Base-by-base conservation (phyloP, 441 rosid genomes). In the Jatropha podagrica region DNA sequence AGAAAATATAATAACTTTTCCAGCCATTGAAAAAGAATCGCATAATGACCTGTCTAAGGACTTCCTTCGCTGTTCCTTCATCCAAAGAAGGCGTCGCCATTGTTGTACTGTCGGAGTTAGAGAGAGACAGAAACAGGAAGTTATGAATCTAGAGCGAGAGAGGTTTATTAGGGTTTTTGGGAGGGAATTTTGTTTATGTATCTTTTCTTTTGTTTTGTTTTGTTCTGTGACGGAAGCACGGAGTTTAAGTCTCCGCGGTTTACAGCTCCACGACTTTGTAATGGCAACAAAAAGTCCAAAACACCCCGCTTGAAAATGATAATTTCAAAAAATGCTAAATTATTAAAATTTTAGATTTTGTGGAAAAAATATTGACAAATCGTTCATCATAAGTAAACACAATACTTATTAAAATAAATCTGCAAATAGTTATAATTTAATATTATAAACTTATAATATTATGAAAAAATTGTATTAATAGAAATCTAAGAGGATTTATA, bases 21-120 rank as follows among this genome's bases (percentile, higher is more conserved):
- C 12, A 59, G 26, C 42, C 12, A 69, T 58, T 46, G 41, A 32
- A 63, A 23, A 40, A 23, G 15, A 74, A 54, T 10, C 18, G 49
- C 5, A 13, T 51, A 60, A 5, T 49, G 13, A 92, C 99, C 97
- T 95, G 98, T 68, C 99, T 89, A 18, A 93, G 88, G 72, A 95
- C 95, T 8, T 85, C 86, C 81, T 90, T 87, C 18, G 89, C 81
- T 0, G 89, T 87, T 37, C 82, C 88, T 71, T 95, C 94, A 66
- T 84, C 85, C 73, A 95, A 81, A 60, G 92, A 80, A 79, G 85
- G 79, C 48, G 90, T 71, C 78, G 93, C 87, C 99, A 93, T 95
- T 62, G 80, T 75, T 68, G 78, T 4, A 72, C 18, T 46, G 40
- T n/a, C 3, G 20, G 42, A n/a, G 51, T 51, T 10, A 52, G 64